Evolutionary conservation across 129 eudicot genomes (phyloP).

Genomic region (Helichrysum umbraculigerum): DNA sequence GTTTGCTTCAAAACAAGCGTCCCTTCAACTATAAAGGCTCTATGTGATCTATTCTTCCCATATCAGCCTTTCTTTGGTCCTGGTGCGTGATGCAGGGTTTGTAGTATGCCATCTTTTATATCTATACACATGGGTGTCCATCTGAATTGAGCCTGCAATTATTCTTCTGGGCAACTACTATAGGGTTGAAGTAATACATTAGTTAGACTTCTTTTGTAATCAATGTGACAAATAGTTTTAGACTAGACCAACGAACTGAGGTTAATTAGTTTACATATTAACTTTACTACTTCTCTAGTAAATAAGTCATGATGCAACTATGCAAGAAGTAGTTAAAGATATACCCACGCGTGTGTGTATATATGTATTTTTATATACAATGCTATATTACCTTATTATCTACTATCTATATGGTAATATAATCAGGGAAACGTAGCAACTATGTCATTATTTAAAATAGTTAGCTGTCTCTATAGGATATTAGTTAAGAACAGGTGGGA

Average conservation of each 20-base stretch:
- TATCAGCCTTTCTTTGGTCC: neutral
- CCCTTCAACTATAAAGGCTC: slow-evolving; percentile 13
- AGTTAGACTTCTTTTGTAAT: neutral
- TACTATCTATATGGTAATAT: neutral
- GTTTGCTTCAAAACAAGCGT: neutral
- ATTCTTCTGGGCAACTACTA: neutral
- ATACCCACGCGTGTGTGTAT: neutral
- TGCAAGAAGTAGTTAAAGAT: neutral
- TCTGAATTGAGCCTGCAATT: slow-evolving; percentile 1
- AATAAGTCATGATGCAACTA: neutral
- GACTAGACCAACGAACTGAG: neutral
- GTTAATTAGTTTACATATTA: neutral
- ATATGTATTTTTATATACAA: too few relatives aligned
- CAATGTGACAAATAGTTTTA: neutral
- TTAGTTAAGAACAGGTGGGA: neutral
- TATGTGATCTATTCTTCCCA: slow-evolving; percentile 10
- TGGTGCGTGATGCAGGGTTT: neutral
- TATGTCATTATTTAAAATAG: neutral
- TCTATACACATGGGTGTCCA: neutral
- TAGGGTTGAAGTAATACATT: neutral
- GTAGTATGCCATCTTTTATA: slow-evolving; percentile 3
- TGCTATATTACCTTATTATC: neutral
- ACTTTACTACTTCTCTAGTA: neutral
- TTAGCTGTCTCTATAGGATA: neutral
- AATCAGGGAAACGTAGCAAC: neutral